These are phyloP conservation scores for Zizania latifolia DNA, from an alignment of 176 grass and related monocot genomes.

Conservation along the genomic window DNA sequence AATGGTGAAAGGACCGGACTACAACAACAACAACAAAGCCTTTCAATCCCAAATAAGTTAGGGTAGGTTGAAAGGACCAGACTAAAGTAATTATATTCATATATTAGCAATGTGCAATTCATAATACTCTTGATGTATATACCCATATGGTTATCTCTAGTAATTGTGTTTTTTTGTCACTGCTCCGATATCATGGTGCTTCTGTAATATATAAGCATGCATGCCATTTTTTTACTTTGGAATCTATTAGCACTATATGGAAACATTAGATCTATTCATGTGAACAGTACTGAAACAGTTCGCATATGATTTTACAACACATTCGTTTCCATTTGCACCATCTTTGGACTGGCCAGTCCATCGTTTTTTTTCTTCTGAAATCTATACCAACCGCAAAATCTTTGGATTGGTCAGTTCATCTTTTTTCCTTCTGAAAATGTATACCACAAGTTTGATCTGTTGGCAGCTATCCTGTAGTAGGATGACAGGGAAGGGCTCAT, in stretches of 20 bases:
- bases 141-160: background rate
- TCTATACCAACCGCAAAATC: background rate
- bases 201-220: background rate
- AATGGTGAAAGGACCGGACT: background rate
- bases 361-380: background rate
- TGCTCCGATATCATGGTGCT: background rate
- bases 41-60: too few relatives aligned
- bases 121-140: background rate
- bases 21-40: too few relatives aligned
- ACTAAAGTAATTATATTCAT: constrained; percentile 14
- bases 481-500: background rate
- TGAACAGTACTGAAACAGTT: background rate
- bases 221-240: background rate
- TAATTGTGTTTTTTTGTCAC: background rate
- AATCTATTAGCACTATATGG: background rate
- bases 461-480: too few relatives aligned
- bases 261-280: background rate
- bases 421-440: background rate
- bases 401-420: background rate
- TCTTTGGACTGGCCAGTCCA: background rate
- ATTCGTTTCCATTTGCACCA: background rate
- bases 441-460: too few relatives aligned
- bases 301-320: background rate
- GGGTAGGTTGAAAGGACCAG: too few relatives aligned
- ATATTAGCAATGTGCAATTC: background rate